Base-by-base conservation (phyloP, 192 early-diverging fungal species). In the Phycomyces blakesleeanus region DNA sequence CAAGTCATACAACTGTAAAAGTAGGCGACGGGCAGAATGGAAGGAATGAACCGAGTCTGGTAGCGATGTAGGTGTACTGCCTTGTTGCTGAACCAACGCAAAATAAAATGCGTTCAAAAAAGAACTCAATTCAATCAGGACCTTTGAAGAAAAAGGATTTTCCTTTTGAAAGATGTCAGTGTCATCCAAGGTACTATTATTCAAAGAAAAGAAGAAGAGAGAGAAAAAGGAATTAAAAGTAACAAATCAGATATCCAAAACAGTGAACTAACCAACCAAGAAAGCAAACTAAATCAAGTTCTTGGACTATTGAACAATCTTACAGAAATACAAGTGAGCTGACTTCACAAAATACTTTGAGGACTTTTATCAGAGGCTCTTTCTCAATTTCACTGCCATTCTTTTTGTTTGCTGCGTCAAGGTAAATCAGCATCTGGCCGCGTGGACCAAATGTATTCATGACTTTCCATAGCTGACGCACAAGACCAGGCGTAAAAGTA, bases 51-150 rank as follows among this genome's bases (percentile, higher is more conserved):
- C 38, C 26, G 51, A 51, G n/a, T 56, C 44, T 0, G 67, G 51
- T 22, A 79, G 59, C 16, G 37, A 18, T 16, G 57, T 64, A 1
- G 53, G 47, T 24, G 55, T 20, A 25, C 68, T 44, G 0, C 59
- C 55, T 24, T 75, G 61, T 39, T 72, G 57, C 38, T 80, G 81
- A 47, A 86, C 41, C 11, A 85, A 64, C 0, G 70, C 56, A 50
- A 90, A 88, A 39, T 83, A 90, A 61, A 88, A 88, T 37, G 69
- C 66, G 51, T 90, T 90, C 49, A 90, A 61, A 59, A 90, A 90
- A 15, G 55, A 55, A 10, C 77, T 69, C 60, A 90, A 72, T 14
- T 73, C 67, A 22, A 60, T 59, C 8, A 63, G 47, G 38, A 59
- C 49, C 2, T 59, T 29, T 5, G 38, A 20, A 10, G 62, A 57